Conservation (phyloP, 495 filamentous ascomycete species). For the Peziza echinospora region DNA sequence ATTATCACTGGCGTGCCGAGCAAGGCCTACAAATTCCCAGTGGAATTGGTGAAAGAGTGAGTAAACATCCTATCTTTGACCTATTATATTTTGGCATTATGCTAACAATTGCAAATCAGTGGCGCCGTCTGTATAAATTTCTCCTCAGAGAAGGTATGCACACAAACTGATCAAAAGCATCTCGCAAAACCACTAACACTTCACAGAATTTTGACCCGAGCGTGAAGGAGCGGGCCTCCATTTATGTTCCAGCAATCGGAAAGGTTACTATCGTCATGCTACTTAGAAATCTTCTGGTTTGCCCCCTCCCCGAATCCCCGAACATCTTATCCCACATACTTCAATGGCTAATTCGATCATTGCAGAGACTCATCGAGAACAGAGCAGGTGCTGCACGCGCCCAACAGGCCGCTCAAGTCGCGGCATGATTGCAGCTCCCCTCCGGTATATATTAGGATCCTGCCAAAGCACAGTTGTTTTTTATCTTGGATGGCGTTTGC, state of each 20-base stretch:
- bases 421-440: too few species aligned
- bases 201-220: constrained; percentile 68
- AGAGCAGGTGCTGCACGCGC: not conserved
- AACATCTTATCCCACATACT: too few species aligned
- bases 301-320: too few species aligned
- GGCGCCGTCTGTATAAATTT: constrained; percentile 96
- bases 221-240: constrained; percentile 83
- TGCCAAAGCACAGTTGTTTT: too few species aligned
- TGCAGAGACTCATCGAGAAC: constrained; percentile 8
- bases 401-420: too few species aligned
- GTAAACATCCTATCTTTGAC: not conserved
- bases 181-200: constrained; percentile 1
- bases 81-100: not conserved
- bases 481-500: too few species aligned
- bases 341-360: too few species aligned
- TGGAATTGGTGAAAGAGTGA: constrained; percentile 47
- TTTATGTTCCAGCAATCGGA: constrained; percentile 89
- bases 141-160: constrained; percentile 57
- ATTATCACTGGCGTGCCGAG: constrained; percentile 85
- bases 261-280: constrained; percentile 93
- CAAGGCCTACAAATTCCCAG: constrained; percentile 69
- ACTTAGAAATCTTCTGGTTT: constrained; percentile 68
- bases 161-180: constrained; percentile 1
- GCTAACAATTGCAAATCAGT: constrained; percentile 1
- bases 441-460: too few species aligned